These are phyloP conservation scores for Alternaria arborescens DNA, from an alignment of 2,329 filamentous ascomycete species.

Conservation along the genomic window DNA sequence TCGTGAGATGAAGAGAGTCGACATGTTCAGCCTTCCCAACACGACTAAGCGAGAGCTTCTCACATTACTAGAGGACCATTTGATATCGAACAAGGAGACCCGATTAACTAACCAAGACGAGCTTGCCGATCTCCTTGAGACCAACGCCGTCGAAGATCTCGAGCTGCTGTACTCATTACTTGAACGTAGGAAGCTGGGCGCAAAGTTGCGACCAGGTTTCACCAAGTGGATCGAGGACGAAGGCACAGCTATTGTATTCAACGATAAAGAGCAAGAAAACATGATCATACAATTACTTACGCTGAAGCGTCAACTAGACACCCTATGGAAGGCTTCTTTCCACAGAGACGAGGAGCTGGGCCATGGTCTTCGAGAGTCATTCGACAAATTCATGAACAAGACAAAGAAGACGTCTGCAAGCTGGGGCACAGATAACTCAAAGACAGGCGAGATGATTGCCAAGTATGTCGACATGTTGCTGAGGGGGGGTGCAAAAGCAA, in stretches of 20 bases:
- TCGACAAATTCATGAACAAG: constrained; percentile 92
- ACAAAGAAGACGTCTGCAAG: constrained; percentile 73
- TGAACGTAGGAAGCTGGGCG: constrained; percentile 73
- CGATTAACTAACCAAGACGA: constrained; percentile 67
- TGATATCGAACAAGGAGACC: constrained; percentile 73
- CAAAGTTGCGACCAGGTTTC: constrained; percentile 76
- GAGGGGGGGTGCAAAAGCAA: constrained; percentile 83
- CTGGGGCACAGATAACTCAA: constrained; percentile 85
- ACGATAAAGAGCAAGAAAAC: constrained; percentile 77
- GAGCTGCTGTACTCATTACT: constrained; percentile 81
- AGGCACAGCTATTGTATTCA: constrained; percentile 80
- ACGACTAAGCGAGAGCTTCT: constrained; percentile 82
- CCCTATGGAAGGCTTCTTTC: constrained; percentile 80
- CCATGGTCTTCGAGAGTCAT: constrained; percentile 82
- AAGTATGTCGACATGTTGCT: constrained; percentile 94
- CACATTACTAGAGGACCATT: constrained; percentile 73
- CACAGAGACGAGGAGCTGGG: constrained; percentile 77
- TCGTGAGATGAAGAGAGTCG: constrained; percentile 77
- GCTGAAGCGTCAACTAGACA: constrained; percentile 80
- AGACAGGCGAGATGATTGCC: constrained; percentile 98
- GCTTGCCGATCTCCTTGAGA: constrained; percentile 76
- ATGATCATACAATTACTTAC: constrained; percentile 87
- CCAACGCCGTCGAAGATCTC: constrained; percentile 73
- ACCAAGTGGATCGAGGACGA: constrained; percentile 78
- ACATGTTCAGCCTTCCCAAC: constrained; percentile 81